Conservation (phyloP, 2,329 filamentous ascomycete species). For the Ophioceras dolichostomum region DNA sequence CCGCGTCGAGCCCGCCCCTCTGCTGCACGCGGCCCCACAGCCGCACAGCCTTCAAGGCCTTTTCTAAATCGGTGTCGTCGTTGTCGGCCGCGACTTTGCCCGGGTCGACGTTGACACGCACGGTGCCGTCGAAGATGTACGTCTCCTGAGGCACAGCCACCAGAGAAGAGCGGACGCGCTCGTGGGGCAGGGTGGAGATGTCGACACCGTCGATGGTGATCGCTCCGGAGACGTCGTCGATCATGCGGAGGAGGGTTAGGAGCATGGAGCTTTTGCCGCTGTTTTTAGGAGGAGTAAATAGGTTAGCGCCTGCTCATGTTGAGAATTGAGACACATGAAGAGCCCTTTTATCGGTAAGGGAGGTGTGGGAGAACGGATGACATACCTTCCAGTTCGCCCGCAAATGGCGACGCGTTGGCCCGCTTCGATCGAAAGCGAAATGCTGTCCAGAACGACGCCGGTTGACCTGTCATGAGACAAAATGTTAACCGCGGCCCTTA, state of each 20-base stretch:
- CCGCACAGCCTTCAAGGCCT: conserved; percentile 10
- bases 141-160: conserved; percentile 37
- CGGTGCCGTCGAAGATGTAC: conserved; percentile 32
- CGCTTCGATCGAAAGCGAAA: conserved; percentile 14
- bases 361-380: too few relatives aligned
- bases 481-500: not conserved
- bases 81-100: conserved; percentile 20
- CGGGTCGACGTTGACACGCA: conserved; percentile 38
- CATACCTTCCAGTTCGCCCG: conserved; percentile 20
- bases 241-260: conserved; percentile 30
- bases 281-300: not conserved
- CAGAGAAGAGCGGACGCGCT: conserved; percentile 18
- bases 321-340: not conserved
- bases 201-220: conserved; percentile 33
- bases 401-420: conserved; percentile 22
- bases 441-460: conserved; percentile 9
- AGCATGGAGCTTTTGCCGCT: conserved; percentile 17
- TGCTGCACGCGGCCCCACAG: conserved; percentile 17
- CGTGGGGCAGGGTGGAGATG: conserved; percentile 11
- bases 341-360: too few relatives aligned
- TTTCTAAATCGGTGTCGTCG: conserved; percentile 16
- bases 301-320: too few relatives aligned
- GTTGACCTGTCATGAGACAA: not conserved
- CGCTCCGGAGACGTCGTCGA: conserved; percentile 27
- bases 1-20: conserved; percentile 23